Base-by-base conservation (phyloP, 2,329 filamentous ascomycete species). In the Diatrype stigma region DNA sequence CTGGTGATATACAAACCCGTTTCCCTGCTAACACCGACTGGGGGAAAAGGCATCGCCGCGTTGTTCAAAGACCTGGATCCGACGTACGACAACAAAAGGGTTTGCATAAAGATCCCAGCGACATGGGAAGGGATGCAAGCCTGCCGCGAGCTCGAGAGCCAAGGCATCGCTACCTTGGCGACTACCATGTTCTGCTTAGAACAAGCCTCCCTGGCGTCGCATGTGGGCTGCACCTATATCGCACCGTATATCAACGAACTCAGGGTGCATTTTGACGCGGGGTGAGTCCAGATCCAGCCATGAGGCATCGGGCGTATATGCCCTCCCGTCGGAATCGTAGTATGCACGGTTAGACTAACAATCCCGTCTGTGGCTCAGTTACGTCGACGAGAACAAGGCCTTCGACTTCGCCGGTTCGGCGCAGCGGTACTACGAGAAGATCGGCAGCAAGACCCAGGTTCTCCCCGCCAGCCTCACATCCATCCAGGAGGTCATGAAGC, bases 191-290 rank as follows among this genome's bases (percentile, higher is more conserved):
- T 86, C 59, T 79, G 77, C 42, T 73, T 85, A 58, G 73, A 80
- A 38, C 84, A 86, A 61, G 83, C 81, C 0, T 71, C 73, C 1
- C 68, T 85, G 1, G 83, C 84, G 0, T 77, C 73, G 1, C 76
- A 82, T 46, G 78, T 75, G 0, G 73, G 75, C 3, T 86, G 82
- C 57, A 76, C 75, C 1, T 86, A 85, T 58, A 80, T 87, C 42
- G 81, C 83, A 0, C 84, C 84, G 0, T 87, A 85, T 54, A 79
- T 86, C 28, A 85, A 86, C 60, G 82, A 86, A 56, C 68, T 87
- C 38, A 79, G 77, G 55, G 83, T 84, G 5, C 82, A 86, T 58
- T 81, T 85, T 51, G 77, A 81, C 40, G 59, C 68, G 12, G 69
- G 65, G 73, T 80, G 62, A 57, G 67, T 61, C 40, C n/a, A 42